A percentile compares a stretch with the other conserved stretches of the same genome.
phyloP scores from a whole-genome alignment of 306 rosid species.

The Castanea crenata region DNA sequence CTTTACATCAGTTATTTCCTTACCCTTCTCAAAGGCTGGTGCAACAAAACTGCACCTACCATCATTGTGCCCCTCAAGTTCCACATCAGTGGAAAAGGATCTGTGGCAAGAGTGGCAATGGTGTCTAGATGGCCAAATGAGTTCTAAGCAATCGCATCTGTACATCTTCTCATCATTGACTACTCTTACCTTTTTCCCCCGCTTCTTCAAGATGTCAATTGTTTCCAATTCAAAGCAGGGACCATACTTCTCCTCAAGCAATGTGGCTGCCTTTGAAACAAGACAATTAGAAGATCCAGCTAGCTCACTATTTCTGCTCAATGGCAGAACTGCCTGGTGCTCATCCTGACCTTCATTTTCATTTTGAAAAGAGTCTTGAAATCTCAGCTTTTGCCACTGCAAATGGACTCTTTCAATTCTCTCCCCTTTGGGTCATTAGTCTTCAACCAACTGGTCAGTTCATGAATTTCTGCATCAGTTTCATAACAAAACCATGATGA shows the following conservation, averaged over 20 bases:
- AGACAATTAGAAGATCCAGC: slow-evolving; percentile 40
- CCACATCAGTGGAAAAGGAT: slow-evolving; percentile 57
- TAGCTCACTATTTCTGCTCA: slow-evolving; percentile 38
- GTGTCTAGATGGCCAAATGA: slow-evolving; percentile 69
- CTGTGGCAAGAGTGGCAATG: slow-evolving; percentile 90
- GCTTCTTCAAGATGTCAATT: slow-evolving; percentile 50
- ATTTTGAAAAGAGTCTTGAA: slow-evolving; percentile 41
- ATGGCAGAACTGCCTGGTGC: slow-evolving; percentile 31
- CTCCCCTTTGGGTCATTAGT: slow-evolving; percentile 66
- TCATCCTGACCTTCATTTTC: slow-evolving; percentile 43
- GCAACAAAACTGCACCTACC: slow-evolving; percentile 61
- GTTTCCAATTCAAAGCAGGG: slow-evolving; percentile 56
- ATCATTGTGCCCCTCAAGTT: slow-evolving; percentile 74
- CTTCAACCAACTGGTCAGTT: slow-evolving; percentile 69
- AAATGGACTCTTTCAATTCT: slow-evolving; percentile 78
- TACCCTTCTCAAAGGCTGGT: slow-evolving; percentile 43
- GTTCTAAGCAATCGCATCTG: slow-evolving; percentile 90
- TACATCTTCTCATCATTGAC: slow-evolving; percentile 60
- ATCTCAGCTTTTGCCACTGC: slow-evolving; percentile 64
- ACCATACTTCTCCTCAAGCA: slow-evolving; percentile 73
- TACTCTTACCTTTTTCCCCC: slow-evolving; percentile 42
- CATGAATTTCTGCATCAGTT: slow-evolving; percentile 66
- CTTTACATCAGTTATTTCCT: slow-evolving; percentile 50
- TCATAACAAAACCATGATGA: slow-evolving; percentile 72
- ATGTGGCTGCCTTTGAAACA: slow-evolving; percentile 64